Evolutionary conservation across 169 alveolate species (phyloP).

Genomic region (Eimeria praecox): DNA sequence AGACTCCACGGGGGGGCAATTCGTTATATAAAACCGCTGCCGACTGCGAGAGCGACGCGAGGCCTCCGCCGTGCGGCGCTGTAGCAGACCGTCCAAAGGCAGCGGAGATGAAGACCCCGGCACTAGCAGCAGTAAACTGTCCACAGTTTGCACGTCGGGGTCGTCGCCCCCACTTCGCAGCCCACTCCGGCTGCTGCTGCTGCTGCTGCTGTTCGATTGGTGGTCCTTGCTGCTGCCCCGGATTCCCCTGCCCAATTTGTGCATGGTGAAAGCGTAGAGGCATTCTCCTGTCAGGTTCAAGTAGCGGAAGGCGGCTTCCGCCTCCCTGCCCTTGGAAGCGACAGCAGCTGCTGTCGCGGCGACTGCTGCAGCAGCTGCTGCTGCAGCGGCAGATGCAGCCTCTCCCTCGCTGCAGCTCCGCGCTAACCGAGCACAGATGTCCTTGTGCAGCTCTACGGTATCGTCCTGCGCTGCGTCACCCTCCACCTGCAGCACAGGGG

Average conservation of each 20-base stretch:
- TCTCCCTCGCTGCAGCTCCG: constrained; percentile 13
- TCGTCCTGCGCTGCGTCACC: background rate
- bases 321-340: constrained; percentile 33
- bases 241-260: background rate
- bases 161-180: background rate
- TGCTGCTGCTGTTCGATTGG: background rate
- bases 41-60: constrained; percentile 75
- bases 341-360: constrained; percentile 35
- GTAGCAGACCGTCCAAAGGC: constrained; percentile 79
- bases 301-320: constrained; percentile 79
- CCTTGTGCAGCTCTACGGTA: constrained; percentile 2
- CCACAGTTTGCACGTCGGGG: constrained; percentile 40
- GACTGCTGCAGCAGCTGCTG: background rate
- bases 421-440: background rate
- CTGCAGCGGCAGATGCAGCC: background rate
- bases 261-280: constrained; percentile 78
- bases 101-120: constrained; percentile 45
- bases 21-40: constrained; percentile 73
- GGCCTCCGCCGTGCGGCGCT: constrained; percentile 80
- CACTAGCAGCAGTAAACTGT: constrained; percentile 53
- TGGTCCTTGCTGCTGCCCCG: constrained; percentile 2
- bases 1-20: constrained; percentile 72
- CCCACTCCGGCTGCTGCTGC: constrained; percentile 44
- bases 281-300: constrained; percentile 75
- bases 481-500: background rate